Evolutionary conservation across 1,284 basidiomycete genomes (phyloP), one percentile per base, ranked within the genome.

Genomic region (Puccinia novopanici): DNA sequence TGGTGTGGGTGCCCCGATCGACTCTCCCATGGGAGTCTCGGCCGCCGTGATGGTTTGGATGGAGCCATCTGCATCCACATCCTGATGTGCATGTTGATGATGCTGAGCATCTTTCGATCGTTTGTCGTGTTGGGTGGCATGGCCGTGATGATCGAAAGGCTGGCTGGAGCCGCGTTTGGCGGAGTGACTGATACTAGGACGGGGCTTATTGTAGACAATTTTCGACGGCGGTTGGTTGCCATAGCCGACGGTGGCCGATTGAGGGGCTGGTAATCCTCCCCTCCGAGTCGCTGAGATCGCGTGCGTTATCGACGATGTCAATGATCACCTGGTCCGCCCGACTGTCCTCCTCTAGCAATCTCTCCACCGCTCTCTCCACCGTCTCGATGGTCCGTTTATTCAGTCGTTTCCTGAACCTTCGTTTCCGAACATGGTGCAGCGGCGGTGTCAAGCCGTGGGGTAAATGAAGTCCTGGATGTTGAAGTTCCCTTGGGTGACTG

Each of bases 381-480:
- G 93, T 95, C 87, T 98, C 95, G 83, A 98, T 98, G 0, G 94
- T 94, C 90, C 93, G 87, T 85, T 90, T 90, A 84, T 94, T 94
- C 52, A 94, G 90, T 71, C 95, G 89, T 86, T 95, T 97, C 81
- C 96, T 89, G 87, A 98, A 99, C 55, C 97, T 88, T 40, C 97
- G 90, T 86, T 98, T 98, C 68, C 97, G 90, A 50, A 91, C 94
- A 85, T 95, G 91, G 81, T 92, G 90, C 83, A 99, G 87, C 10
- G 97, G 97, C 67, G 96, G 96, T 0, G 95, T 98, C 79, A 99
- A 89, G 6, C 97, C 97, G 84, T 99, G 96, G 0, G 93, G 95
- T 93, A 99, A 81, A 98, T 93, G 86, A 95, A 98, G 83, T 98
- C 96, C 83, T 98, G 94, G 45, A 96, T 90, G 83, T 92, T 95